A percentile compares a stretch with the other conserved stretches of the same genome.
These are phyloP conservation scores for Cladosporium sphaerospermum DNA, from an alignment of 2,329 filamentous ascomycete species.

Conservation along the genomic window DNA sequence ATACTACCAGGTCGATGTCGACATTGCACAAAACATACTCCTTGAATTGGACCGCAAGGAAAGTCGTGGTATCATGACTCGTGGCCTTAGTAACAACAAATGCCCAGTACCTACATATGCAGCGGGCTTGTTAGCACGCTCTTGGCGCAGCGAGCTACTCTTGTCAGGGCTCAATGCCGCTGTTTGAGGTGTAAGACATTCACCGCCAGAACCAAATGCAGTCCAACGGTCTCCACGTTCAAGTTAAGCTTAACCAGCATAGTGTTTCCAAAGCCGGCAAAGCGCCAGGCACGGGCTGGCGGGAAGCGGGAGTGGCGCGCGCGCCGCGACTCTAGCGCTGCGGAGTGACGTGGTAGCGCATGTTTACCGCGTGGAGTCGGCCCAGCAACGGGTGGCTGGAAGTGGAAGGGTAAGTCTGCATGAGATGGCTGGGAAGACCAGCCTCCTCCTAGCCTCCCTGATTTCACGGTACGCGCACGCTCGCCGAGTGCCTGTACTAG, in stretches of 20 bases:
- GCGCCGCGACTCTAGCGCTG: not conserved
- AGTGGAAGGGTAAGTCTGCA: not conserved
- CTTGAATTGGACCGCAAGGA: too few species aligned
- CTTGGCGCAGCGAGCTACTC: too few species aligned
- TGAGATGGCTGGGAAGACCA: constrained; percentile 7
- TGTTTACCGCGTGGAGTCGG: constrained; percentile 1
- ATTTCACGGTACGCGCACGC: constrained; percentile 2
- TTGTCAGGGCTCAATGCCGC: not conserved
- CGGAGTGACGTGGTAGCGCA: not conserved
- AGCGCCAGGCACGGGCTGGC: not conserved
- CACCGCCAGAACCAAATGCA: not conserved
- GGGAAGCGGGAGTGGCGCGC: not conserved
- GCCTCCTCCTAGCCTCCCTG: constrained; percentile 4
- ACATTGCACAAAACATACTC: too few species aligned
- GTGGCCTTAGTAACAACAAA: too few species aligned
- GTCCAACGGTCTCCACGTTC: not conserved
- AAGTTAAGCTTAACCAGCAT: not conserved
- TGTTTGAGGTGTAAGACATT: not conserved
- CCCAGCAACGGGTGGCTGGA: constrained; percentile 4
- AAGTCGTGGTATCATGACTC: too few species aligned
- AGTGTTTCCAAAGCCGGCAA: not conserved
- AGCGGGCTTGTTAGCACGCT: too few species aligned
- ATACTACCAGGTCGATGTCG: too few species aligned
- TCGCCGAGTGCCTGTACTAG: constrained; percentile 5
- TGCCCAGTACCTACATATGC: too few species aligned